These are phyloP conservation scores for Pseudoscleropodium purum DNA, from an alignment of 225 moss, liverwort and hornwort genomes.

Conservation along the genomic window DNA sequence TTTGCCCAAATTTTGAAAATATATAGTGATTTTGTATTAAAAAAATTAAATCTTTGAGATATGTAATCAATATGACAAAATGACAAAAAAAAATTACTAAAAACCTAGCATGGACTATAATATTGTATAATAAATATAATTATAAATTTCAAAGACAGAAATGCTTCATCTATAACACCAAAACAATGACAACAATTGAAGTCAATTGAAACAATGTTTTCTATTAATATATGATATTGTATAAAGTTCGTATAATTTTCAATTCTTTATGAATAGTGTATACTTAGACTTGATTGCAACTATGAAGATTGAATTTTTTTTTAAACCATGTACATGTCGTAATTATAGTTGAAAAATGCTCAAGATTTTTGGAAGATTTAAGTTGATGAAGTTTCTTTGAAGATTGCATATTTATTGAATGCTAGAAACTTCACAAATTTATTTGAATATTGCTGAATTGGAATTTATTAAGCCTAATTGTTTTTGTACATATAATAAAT, in stretches of 20 bases:
- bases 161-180: background rate
- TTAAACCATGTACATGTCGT: no score
- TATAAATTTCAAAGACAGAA: background rate
- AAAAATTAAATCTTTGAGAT: no score
- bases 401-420: background rate
- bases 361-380: background rate
- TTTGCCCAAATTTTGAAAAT: background rate
- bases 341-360: background rate
- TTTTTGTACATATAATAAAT: background rate
- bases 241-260: background rate
- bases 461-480: background rate
- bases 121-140: background rate
- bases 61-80: background rate
- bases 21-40: background rate
- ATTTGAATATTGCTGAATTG: no score
- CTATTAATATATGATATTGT: no score
- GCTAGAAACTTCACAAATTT: background rate
- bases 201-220: background rate
- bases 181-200: background rate
- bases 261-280: rapidly evolving
- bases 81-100: background rate
- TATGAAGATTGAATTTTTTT: background rate
- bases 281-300: background rate
- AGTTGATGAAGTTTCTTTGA: no score
- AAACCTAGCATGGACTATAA: background rate